Evolutionary conservation across 495 filamentous ascomycete genomes (phyloP), one percentile per base, ranked within the genome.

Genomic region (Penicillium paxilli): DNA sequence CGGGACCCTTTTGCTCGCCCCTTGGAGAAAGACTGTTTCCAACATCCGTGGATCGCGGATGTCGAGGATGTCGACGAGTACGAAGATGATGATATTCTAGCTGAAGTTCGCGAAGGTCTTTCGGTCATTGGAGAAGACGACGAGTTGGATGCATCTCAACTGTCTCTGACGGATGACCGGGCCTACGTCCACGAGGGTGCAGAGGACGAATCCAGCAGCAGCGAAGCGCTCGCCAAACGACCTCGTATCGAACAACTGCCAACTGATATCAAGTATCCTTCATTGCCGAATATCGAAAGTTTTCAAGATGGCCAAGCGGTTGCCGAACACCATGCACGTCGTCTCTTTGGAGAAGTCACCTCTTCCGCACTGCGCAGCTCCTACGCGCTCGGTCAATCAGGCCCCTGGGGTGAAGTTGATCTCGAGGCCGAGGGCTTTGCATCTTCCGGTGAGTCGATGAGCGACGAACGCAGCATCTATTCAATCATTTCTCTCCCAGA

Each of bases 331-430:
- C 67, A 67, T 14, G 63, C 67, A 11, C 70, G 71, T 46, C 83
- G 86, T 24, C 76, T 96, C 3, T 96, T 93, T 71, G 91, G 92
- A 1, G 91, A 96, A 67, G 86, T 96, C 45, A 83, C 83, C 22
- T 66, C 76, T 11, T 90, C 90, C 6, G 86, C 82, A 10, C 65
- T 94, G 3, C 79, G 82, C 19, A 92, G 87, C 69, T 84, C 83
- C 22, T 79, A 76, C 44, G 70, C 76, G 32, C 61, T 84, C 12
- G 79, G 69, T n/a, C 51, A 63, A 37, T n/a, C 64, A 3, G 54
- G 57, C 44, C 61, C 51, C 0, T 70, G 63, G 45, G 62, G 65
- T 40, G 58, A 55, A 32, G 64, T 64, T 44, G 50, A 66, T 17
- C 61, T 65, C 47, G 67, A 65, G 38, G 45, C 64, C 44, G 57